Evolutionary conservation across 1,284 basidiomycete species (phyloP), one percentile per base, ranked within the genome.

Genomic region (Coniferiporia weirii): DNA sequence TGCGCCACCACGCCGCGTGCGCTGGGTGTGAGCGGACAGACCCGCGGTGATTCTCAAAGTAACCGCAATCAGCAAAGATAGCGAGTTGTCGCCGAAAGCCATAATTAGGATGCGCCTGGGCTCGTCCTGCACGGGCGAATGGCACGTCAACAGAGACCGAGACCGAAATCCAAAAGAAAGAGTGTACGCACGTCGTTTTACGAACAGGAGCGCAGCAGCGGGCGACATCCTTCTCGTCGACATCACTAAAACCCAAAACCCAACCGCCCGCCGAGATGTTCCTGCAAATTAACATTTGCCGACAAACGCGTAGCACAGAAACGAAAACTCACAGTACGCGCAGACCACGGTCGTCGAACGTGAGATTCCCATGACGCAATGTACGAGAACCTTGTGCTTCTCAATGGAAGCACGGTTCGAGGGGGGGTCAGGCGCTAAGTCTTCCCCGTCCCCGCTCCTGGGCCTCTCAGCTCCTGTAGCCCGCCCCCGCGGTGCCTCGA

Each of bases 321-420:
- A 49, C 38, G 58, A 19, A 48, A 13, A 74, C 80, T 72, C 68
- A 84, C 80, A 68, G 68, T 84, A 87, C 2, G 84, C 86, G 40
- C 82, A 82, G 43, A 85, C 78, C 45, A 86, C 79, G 3, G 86
- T 85, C n/a, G 83, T 74, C 64, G 82, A 85, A 60, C 88, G 75
- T 8, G 84, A 88, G 4, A 91, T 75, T 9, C 88, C 89, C 75
- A 89, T 86, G 15, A 85, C 75, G 70, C 90, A 92, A 66, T 92
- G 89, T 13, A 92, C 85, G 17, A 92, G 78, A 35, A 90, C 81
- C 54, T 69, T 76, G 0, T 82, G 81, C 36, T 77, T 75, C 4
- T 44, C 45, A 22, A 19, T 27, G 19, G 44, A 36, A 40, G 27
- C 17, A 36, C 17, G n/a, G 12, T 35, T 15, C 35, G 52, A 45